phyloP scores from a whole-genome alignment of 306 rosid species.

The Luffa aegyptiaca region DNA sequence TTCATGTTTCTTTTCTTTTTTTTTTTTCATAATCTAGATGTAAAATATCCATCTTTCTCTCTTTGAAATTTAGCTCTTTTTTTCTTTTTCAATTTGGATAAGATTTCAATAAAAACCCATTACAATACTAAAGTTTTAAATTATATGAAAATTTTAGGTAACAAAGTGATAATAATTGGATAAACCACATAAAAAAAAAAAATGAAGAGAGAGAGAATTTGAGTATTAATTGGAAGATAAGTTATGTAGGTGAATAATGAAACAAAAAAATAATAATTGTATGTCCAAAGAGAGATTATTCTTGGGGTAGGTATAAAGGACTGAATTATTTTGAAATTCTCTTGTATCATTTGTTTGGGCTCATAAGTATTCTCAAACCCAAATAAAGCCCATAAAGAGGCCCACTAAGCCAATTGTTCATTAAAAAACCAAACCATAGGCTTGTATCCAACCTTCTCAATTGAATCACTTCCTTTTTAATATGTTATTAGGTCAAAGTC shows the following conservation, averaged over 20 bases:
- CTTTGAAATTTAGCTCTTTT: too few relatives aligned
- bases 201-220: neutral
- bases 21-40: neutral
- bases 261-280: neutral
- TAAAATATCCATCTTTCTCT: too few relatives aligned
- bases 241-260: neutral
- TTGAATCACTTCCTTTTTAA: neutral
- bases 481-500: neutral
- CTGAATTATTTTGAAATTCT: neutral
- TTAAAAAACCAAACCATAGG: neutral
- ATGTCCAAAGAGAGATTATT: neutral
- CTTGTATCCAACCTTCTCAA: neutral
- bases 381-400: neutral
- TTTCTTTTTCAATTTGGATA: neutral
- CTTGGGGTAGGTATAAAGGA: neutral
- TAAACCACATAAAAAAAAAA: neutral
- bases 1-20: neutral
- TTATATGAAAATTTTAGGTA: neutral
- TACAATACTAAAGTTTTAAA: neutral
- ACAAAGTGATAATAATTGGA: neutral
- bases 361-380: neutral
- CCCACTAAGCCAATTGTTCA: neutral
- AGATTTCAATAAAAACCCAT: neutral
- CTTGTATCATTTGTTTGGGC: neutral
- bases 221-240: neutral